Base-by-base conservation (phyloP, 345 rosid species). In the Geranium brycei region DNA sequence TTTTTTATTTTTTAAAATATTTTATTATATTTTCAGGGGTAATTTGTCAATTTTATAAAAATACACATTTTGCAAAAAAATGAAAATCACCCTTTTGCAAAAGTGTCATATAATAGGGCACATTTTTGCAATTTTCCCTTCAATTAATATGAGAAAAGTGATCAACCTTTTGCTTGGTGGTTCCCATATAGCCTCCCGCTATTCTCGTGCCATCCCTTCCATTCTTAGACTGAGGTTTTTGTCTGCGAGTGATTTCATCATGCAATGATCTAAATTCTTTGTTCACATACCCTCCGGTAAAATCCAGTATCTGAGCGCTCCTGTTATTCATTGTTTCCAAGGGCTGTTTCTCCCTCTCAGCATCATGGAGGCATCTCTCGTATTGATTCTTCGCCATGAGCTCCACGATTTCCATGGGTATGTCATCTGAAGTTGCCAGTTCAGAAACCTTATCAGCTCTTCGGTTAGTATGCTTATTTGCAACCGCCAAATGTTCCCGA, bases 381-480 rank as follows among this genome's bases (percentile, higher is more conserved):
- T 84, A 85, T 70, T 88, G 97, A 79, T 82, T 76, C 77, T 82
- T 88, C 68, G 99, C 96, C 91, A 88, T 82, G 71, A 88, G 90
- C 76, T 95, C 97, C 28, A 81, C 97, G 63, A 95, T 88, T 71
- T 88, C 99, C 97, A 88, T 87, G 14, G 96, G 91, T 68, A 85
- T 83, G 70, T 93, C 99, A 81, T 90, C 99, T 35, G 41, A 63
- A 73, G 61, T 66, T 71, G 76, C 83, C 65, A 72, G 85, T 65
- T 88, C 97, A 66, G 78, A 51, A 5, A 63, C 68, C 59, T 68
- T 78, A 69, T 72, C 87, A 65, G 75, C 75, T 72, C 53, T 71
- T 59, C 78, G 77, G 55, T 74, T 68, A 67, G 55, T 51, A 30
- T 69, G 77, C 60, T 76, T 79, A 75, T 65, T 67, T 61, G 63